These are phyloP conservation scores for Pugionium cornutum DNA, from an alignment of 345 rosid genomes.

Conservation along the genomic window DNA sequence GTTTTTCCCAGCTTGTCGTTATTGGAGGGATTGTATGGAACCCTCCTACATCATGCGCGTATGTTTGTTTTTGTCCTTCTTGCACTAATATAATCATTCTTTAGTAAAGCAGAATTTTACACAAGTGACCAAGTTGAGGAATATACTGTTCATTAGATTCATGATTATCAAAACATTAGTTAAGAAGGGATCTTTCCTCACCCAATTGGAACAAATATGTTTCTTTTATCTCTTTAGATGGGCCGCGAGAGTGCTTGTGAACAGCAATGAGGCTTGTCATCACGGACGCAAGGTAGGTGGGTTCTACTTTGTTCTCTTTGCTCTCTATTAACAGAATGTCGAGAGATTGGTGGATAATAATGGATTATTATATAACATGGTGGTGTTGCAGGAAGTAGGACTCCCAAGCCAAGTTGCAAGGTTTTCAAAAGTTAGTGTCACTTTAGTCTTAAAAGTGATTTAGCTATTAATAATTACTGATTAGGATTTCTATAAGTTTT, in stretches of 20 bases:
- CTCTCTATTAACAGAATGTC: background rate
- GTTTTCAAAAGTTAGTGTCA: constrained; percentile 69
- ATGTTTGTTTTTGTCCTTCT: constrained; percentile 43
- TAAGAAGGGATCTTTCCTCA: background rate
- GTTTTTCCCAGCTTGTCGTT: constrained; percentile 74
- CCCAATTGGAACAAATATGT: background rate
- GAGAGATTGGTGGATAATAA: background rate
- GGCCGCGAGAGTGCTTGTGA: constrained; percentile 95
- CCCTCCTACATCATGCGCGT: constrained; percentile 98
- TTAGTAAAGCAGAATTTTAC: constrained; percentile 10
- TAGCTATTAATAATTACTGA: constrained; percentile 25
- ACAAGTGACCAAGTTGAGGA: constrained; percentile 24
- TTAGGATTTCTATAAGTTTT: constrained; percentile 8
- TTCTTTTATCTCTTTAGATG: constrained; percentile 50
- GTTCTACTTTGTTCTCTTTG: constrained; percentile 20
- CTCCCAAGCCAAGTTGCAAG: constrained; percentile 95
- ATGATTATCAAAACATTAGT: constrained; percentile 4
- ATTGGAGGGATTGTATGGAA: constrained; percentile 94
- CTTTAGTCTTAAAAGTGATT: constrained; percentile 30
- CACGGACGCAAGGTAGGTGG: constrained; percentile 87
- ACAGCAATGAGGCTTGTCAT: constrained; percentile 77
- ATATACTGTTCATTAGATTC: constrained; percentile 20
- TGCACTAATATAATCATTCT: constrained; percentile 22
- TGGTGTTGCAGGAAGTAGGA: constrained; percentile 76
- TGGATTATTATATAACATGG: constrained; percentile 15